Conservation (phyloP, 495 filamentous ascomycete genomes). For the Ascodesmis nigricans region DNA sequence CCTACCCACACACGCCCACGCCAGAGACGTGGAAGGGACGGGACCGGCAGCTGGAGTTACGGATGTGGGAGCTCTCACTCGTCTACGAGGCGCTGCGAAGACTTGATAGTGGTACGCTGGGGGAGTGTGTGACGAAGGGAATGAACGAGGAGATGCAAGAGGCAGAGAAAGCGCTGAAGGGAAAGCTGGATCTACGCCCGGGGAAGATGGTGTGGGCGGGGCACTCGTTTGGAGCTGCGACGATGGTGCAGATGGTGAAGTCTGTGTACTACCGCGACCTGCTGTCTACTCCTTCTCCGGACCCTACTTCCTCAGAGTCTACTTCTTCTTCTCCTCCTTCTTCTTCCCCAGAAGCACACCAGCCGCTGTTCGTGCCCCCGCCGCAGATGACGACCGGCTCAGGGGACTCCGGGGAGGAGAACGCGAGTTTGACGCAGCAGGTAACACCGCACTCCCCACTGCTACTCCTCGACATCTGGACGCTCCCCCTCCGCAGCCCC, state of each 20-base stretch:
- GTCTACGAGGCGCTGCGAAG: conserved; percentile 37
- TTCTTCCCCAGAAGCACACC: conserved; percentile 30
- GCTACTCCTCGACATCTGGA: conserved; percentile 54
- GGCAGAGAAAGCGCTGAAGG: conserved; percentile 24
- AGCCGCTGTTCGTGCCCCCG: conserved; percentile 26
- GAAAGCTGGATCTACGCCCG: conserved; percentile 40
- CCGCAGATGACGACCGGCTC: conserved; percentile 18
- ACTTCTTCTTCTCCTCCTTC: conserved; percentile 12
- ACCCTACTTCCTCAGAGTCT: too few relatives aligned
- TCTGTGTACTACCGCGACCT: conserved; percentile 35
- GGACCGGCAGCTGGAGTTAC: conserved; percentile 44
- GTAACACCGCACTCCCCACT: conserved; percentile 38
- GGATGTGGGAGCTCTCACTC: conserved; percentile 48
- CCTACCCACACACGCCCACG: conserved; percentile 14
- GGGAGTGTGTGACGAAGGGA: too few relatives aligned
- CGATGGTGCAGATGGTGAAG: conserved; percentile 50
- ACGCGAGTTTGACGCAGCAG: too few relatives aligned
- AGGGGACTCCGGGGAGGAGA: too few relatives aligned
- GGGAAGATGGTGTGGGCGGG: conserved; percentile 49
- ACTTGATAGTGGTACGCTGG: conserved; percentile 28
- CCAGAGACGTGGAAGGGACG: conserved; percentile 24
- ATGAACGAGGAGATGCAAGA: conserved; percentile 6
- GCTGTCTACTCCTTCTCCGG: conserved; percentile 15
- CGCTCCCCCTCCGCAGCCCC: conserved; percentile 37
- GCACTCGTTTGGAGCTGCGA: conserved; percentile 56